Evolutionary conservation across 2,329 filamentous ascomycete species (phyloP), one percentile per base, ranked within the genome.

Genomic region (Pseudocercospora musae): DNA sequence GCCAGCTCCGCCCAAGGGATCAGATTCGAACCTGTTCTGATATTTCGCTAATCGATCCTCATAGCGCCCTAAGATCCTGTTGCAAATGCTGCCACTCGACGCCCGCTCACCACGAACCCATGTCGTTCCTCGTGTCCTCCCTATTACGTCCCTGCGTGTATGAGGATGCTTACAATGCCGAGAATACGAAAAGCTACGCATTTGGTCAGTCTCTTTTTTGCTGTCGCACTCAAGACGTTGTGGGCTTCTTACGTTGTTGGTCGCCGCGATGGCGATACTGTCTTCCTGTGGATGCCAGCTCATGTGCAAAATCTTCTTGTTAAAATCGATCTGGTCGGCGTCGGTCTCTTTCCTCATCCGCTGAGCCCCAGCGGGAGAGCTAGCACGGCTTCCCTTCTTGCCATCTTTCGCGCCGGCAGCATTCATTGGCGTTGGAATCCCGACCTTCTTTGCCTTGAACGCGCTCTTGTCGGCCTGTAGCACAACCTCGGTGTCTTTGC

Each of bases 261-360:
- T 99, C 64, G 95, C 95, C 71, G 95, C 95, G 82, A 99, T 99
- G 62, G 95, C 95, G 80, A 99, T 99, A 81, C 94, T 98, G 81
- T 99, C 94, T 80, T 99, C 95, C 73, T 96, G 97, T 54, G 95
- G 95, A 87, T 99, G 95, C 95, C 95, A 99, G 81, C 94, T 98
- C 95, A 99, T 99, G 78, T 99, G 95, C 75, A 99, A 78, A 73
- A 99, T 99, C 86, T 99, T 99, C 86, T 98, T 99, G 85, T 98
- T 98, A 80, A 98, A 99, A 79, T 99, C 95, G 78, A 98, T 98
- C 81, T 98, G 94, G 78, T 99, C 94, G 62, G 95, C 95, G 78
- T 99, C 95, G 58, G 95, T 99, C 82, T 99, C 95, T 81, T 97
- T 98, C 74, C 93, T 89, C 95, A 99, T 98, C 71, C 95, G 87